Evolutionary conservation across 1,284 basidiomycete species (phyloP), one percentile per base, ranked within the genome.

Genomic region (Meripilus lineatus): DNA sequence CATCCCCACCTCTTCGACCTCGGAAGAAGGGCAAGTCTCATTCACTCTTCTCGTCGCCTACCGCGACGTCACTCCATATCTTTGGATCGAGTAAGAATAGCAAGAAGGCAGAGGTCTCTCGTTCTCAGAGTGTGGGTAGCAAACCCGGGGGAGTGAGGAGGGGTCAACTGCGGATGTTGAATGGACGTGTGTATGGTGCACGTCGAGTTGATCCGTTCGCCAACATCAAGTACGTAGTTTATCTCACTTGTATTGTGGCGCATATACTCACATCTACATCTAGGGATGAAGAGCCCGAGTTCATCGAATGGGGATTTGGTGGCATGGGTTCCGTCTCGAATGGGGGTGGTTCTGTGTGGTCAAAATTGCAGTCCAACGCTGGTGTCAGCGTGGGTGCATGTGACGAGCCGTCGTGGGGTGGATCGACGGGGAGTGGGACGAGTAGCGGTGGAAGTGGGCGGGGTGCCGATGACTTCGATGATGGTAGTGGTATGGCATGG

Each of bases 261-360:
- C n/a, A n/a, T 36, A 25, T 17, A 42, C 20, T 32, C 28, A 43
- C 8, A 35, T 42, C 22, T 18, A 1, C 32, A 2, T 37, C 17
- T 22, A 54, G 49, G 4, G 32, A 48, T 32, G 57, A 58, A 22
- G 82, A 89, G 26, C 80, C 81, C 32, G 80, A 84, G 59, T 90
- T 90, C 53, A 85, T 89, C 21, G 87, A 89, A 59, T 90, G 87
- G 87, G 86, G 87, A 1, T 86, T 86, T 49, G 87, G 87, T 38
- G 87, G 87, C 3, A 89, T 89, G 86, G 87, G 87, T 22, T 79
- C 75, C 42, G 82, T 87, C 4, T 67, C 65, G 53, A 58, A 38
- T 46, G 46, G 41, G 33, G 46, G 52, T 17, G 54, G 55, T 47
- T 37, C 50, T 3, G 24, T 50, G 47, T 80, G 69, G 77, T 63